Evolutionary conservation across 148 eudicot species (phyloP).

Genomic region (Dysphania ambrosioides): DNA sequence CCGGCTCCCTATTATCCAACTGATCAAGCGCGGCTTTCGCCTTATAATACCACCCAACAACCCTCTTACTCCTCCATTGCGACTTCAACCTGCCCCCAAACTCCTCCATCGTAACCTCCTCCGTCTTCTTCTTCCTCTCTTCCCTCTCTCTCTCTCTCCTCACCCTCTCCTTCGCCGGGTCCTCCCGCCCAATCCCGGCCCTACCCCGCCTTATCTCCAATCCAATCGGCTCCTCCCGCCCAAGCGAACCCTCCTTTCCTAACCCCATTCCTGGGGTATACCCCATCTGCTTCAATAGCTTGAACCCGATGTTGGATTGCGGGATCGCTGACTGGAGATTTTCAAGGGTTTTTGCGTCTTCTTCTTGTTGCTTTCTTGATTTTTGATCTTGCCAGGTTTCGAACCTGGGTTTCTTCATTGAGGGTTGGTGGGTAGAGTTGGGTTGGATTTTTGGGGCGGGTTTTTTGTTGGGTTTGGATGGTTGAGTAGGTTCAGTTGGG

Average conservation of each 20-base stretch:
- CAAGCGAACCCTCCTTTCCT: slow-evolving; percentile 63
- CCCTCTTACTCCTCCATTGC: slow-evolving; percentile 57
- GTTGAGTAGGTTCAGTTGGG: slow-evolving; percentile 38
- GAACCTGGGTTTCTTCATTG: slow-evolving; percentile 48
- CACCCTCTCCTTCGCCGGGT: slow-evolving; percentile 61
- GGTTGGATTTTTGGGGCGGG: slow-evolving; percentile 19
- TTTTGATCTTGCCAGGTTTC: slow-evolving; percentile 48
- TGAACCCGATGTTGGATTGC: slow-evolving; percentile 76
- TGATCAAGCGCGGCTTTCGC: slow-evolving; percentile 68
- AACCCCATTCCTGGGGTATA: slow-evolving; percentile 71
- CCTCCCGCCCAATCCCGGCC: slow-evolving; percentile 79
- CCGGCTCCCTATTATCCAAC: slow-evolving; percentile 76
- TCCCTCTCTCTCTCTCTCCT: slow-evolving; percentile 47
- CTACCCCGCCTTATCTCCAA: slow-evolving; percentile 69
- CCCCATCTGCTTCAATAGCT: slow-evolving; percentile 78
- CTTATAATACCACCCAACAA: slow-evolving; percentile 49
- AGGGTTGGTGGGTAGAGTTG: slow-evolving; percentile 23
- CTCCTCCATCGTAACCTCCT: slow-evolving; percentile 52
- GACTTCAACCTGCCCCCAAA: slow-evolving; percentile 63
- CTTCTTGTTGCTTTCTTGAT: slow-evolving; percentile 54
- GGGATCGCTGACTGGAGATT: slow-evolving; percentile 69
- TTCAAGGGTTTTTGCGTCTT: slow-evolving; percentile 63
- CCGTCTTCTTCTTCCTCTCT: slow-evolving; percentile 44
- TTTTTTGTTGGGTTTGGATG: slow-evolving; percentile 45
- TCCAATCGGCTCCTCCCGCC: slow-evolving; percentile 65